Evolutionary conservation across 306 rosid genomes (phyloP).

Genomic region (Casuarina equisetifolia): DNA sequence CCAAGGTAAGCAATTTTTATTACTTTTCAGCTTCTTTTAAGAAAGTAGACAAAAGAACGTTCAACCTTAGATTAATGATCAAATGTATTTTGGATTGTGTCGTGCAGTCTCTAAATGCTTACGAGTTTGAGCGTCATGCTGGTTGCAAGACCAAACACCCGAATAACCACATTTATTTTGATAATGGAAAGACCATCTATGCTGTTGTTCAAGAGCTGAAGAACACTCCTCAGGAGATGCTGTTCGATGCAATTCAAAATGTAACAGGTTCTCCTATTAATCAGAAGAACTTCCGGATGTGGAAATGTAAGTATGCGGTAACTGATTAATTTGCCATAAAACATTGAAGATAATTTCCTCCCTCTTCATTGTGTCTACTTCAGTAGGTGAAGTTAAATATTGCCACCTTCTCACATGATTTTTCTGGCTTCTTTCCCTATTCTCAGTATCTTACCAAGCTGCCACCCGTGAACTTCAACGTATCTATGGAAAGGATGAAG

Average conservation of each 20-base stretch:
- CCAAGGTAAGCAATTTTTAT: conserved; percentile 60
- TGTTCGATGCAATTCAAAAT: conserved; percentile 79
- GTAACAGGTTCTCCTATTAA: conserved; percentile 81
- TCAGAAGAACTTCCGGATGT: conserved; percentile 72
- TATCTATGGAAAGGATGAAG: conserved; percentile 87
- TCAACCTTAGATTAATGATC: conserved; percentile 22
- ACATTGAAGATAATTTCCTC: background rate
- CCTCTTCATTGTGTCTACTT: conserved; percentile 4
- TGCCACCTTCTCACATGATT: conserved; percentile 12
- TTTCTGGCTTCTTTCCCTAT: conserved; percentile 4
- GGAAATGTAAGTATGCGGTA: conserved; percentile 65
- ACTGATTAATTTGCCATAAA: conserved; percentile 8
- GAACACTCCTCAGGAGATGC: conserved; percentile 81
- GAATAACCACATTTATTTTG: conserved; percentile 89
- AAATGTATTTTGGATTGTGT: conserved; percentile 36
- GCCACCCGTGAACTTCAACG: conserved; percentile 97
- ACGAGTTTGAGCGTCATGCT: conserved; percentile 91
- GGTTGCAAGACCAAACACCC: conserved; percentile 98
- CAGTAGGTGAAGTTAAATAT: conserved; percentile 7
- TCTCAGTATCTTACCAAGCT: conserved; percentile 86
- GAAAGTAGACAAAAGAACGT: background rate
- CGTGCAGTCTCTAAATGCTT: conserved; percentile 89
- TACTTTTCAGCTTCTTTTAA: conserved; percentile 14
- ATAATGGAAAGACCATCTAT: conserved; percentile 91
- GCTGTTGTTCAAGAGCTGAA: conserved; percentile 95